Base-by-base conservation (phyloP, 2,329 filamentous ascomycete species). In the Penicillium palitans region DNA sequence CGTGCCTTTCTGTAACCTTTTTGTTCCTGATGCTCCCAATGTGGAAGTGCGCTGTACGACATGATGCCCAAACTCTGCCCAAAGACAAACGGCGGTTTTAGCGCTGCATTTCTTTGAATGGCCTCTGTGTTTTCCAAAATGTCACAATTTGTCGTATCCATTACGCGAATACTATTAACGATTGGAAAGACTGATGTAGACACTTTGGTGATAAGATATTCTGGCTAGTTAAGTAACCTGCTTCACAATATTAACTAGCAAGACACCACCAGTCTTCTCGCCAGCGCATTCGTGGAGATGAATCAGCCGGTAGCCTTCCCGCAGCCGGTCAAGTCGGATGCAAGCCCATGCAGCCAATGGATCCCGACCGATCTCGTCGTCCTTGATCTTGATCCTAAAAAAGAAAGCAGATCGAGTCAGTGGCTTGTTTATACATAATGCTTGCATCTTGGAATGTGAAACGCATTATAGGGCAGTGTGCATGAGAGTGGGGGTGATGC, bases 261-360 rank as follows among this genome's bases (percentile, higher is more conserved):
- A 69, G 15, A 87, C 81, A 0, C 90, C 91, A 24, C 85, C 82
- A 3, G 84, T 89, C 57, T 85, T 75, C 31, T 81, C 78, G 0
- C 91, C 91, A 61, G 87, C 82, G 27, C 81, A 79, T 70, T 96
- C 87, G 62, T 90, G 81, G 58, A 98, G 77, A 67, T 88, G 89
- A 56, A 98, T 80, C 64, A 96, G 86, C 12, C 92, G 82, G 66
- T 90, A 90, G 0, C 95, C 93, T 35, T 83, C 78, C 60, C 86
- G 85, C 59, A 97, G 74, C 8, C 92, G 84, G 75, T 97, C 92
- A 24, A 98, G 83, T 40, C 92, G 84, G 66, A 96, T 87, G 70
- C 92, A 96, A 2, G 90, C 87, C 95, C 95, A 98, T 3, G 89
- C 91, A 12, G 91, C 88, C 57, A 96, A 75, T 59, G 89, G 84